Percentiles rank a stretch among this genome's conserved stretches.
Evolutionary conservation across 805 yeast genomes (phyloP).

Genomic region (Tetrapisispora nanseiensis): DNA sequence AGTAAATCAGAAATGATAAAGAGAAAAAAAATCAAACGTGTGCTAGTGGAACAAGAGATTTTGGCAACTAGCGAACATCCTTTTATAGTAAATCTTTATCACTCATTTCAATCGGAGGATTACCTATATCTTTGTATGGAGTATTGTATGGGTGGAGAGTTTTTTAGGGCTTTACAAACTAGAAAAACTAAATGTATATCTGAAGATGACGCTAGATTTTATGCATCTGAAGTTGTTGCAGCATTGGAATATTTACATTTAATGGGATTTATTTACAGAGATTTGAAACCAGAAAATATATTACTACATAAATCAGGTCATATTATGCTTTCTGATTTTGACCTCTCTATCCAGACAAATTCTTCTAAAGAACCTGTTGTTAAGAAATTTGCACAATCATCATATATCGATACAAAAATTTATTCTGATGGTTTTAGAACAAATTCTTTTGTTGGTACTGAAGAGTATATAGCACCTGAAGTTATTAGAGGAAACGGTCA

Average conservation of each 20-base stretch:
- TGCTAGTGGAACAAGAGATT: slow-evolving; percentile 93
- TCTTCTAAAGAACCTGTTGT: slow-evolving; percentile 58
- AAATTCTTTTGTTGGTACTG: slow-evolving; percentile 97
- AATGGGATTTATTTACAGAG: slow-evolving; percentile 96
- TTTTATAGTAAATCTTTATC: slow-evolving; percentile 90
- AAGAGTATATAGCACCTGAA: slow-evolving; percentile 97
- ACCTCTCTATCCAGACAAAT: slow-evolving; percentile 80
- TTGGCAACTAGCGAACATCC: slow-evolving; percentile 94
- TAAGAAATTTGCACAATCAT: slow-evolving; percentile 27
- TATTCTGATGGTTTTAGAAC: slow-evolving; percentile 95
- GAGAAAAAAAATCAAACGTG: slow-evolving; percentile 88
- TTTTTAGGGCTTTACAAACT: slow-evolving; percentile 90
- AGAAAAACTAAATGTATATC: slow-evolving; percentile 74
- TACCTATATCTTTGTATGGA: slow-evolving; percentile 92
- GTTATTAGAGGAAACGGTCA: slow-evolving; percentile 96
- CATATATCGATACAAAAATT: slow-evolving; percentile 71
- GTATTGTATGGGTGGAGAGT: slow-evolving; percentile 98
- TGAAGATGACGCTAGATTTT: slow-evolving; percentile 85
- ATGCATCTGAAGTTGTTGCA: slow-evolving; percentile 94
- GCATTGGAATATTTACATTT: slow-evolving; percentile 91
- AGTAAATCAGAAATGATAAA: slow-evolving; percentile 89
- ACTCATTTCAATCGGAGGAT: slow-evolving; percentile 92
- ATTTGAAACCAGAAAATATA: slow-evolving; percentile 93
- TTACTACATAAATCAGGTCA: slow-evolving; percentile 93
- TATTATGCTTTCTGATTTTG: slow-evolving; percentile 95